Conservation (phyloP, 805 yeast genomes). For the Zygosaccharomyces pseudorouxii region DNA sequence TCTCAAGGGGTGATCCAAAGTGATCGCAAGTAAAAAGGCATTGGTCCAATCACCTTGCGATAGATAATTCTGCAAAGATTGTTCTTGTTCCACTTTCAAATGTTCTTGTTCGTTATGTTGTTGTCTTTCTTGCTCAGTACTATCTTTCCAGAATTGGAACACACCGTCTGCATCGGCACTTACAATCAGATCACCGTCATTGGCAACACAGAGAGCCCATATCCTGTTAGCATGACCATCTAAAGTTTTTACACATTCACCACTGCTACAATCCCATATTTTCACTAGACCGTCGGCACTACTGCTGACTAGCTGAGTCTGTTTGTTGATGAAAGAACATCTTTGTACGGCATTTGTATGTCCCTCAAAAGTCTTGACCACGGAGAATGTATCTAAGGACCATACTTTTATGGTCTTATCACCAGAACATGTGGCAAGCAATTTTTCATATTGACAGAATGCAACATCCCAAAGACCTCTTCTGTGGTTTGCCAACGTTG, state of each 20-base stretch:
- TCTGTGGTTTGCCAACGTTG: constrained; percentile 82
- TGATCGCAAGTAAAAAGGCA: constrained; percentile 81
- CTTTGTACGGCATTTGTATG: constrained; percentile 90
- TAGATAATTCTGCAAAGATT: constrained; percentile 71
- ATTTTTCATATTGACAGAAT: constrained; percentile 75
- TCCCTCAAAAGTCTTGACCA: constrained; percentile 84
- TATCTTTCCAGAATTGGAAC: constrained; percentile 83
- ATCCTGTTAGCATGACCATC: constrained; percentile 94
- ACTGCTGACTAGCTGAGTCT: constrained; percentile 60
- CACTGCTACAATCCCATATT: constrained; percentile 75
- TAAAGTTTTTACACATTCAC: constrained; percentile 76
- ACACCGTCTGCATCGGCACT: constrained; percentile 96
- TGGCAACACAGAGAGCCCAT: constrained; percentile 75
- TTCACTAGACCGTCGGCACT: constrained; percentile 96
- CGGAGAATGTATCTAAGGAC: constrained; percentile 74
- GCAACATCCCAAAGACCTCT: constrained; percentile 92
- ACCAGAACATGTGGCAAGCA: constrained; percentile 81
- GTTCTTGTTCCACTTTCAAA: constrained; percentile 77
- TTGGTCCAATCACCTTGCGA: constrained; percentile 74
- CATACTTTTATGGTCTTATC: constrained; percentile 88
- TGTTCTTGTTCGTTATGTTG: constrained; percentile 49
- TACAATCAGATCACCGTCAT: constrained; percentile 64
- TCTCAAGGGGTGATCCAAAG: constrained; percentile 86
- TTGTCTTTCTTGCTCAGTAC: constrained; percentile 65
- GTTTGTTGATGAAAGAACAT: constrained; percentile 61